Percentiles rank a stretch among this genome's conserved stretches.
These are phyloP conservation scores for Diphasiastrum complanatum DNA, from an alignment of 83 land plant genomes.

Conservation along the genomic window DNA sequence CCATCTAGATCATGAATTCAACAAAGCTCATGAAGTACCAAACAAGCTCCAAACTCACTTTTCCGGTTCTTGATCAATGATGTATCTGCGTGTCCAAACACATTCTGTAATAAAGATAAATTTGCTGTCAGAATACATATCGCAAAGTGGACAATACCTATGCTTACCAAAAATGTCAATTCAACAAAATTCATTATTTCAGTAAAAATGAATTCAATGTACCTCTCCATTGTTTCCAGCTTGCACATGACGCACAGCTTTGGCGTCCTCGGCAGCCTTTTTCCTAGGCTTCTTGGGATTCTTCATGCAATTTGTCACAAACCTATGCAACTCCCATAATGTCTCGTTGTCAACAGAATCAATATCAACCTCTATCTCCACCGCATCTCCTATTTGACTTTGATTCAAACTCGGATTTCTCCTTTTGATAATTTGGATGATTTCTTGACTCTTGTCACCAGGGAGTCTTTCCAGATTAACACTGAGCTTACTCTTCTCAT, in stretches of 20 bases:
- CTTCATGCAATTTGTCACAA: slow-evolving; percentile 11
- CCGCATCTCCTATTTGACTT: slow-evolving; percentile 4
- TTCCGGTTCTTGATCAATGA: too few relatives aligned
- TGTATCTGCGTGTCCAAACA: too few relatives aligned
- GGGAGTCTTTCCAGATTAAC: slow-evolving; percentile 13
- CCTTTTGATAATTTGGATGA: slow-evolving; percentile 8
- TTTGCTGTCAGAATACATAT: too few relatives aligned
- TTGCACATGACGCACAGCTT: background rate
- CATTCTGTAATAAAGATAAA: too few relatives aligned
- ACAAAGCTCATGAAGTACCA: too few relatives aligned
- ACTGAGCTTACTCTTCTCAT: slow-evolving; percentile 10
- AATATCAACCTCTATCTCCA: slow-evolving; percentile 17
- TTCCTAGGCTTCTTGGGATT: background rate
- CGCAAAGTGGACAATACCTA: too few relatives aligned
- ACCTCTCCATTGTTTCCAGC: background rate
- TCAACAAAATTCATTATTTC: too few relatives aligned
- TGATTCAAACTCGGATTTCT: slow-evolving; percentile 8
- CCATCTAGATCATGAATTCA: too few relatives aligned
- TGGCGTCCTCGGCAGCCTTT: background rate
- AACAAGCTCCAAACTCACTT: too few relatives aligned
- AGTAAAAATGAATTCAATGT: too few relatives aligned
- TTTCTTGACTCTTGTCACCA: background rate
- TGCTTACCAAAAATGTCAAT: too few relatives aligned
- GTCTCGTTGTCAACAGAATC: slow-evolving; percentile 17
- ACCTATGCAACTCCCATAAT: slow-evolving; percentile 17